Conservation (phyloP, 768 basidiomycete species). For the Pleurotus salmoneostramineus region DNA sequence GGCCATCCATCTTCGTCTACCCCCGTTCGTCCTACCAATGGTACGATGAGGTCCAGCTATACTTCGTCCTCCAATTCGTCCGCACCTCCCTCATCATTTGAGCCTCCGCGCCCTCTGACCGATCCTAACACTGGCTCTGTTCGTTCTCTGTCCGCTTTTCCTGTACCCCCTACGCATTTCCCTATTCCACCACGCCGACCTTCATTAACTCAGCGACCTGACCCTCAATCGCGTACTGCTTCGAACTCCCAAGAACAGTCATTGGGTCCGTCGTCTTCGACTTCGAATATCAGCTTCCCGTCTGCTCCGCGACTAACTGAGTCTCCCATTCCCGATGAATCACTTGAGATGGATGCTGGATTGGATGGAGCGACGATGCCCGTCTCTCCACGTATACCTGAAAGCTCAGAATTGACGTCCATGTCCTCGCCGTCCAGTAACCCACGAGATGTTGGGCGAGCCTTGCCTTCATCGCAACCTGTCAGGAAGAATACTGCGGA, state of each 20-base stretch:
- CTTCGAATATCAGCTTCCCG: conserved; percentile 19
- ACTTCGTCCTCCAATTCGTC: conserved; percentile 22
- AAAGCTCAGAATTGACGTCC: neutral
- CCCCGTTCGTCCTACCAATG: neutral
- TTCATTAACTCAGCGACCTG: conserved; percentile 16
- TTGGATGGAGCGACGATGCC: neutral
- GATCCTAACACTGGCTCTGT: conserved; percentile 49
- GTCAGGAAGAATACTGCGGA: neutral
- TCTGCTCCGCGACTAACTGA: conserved; percentile 18
- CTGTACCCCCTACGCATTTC: conserved; percentile 67
- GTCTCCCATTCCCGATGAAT: conserved; percentile 18
- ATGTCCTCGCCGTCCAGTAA: neutral
- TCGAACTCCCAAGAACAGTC: conserved; percentile 14
- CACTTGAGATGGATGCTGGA: conserved; percentile 1
- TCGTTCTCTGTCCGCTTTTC: conserved; percentile 72
- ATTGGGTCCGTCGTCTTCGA: conserved; percentile 16
- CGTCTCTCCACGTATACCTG: neutral
- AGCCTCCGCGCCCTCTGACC: conserved; percentile 30
- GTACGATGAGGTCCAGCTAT: conserved; percentile 5
- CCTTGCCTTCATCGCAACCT: neutral
- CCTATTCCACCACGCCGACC: conserved; percentile 49
- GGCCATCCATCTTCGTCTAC: conserved; percentile 8
- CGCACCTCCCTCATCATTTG: conserved; percentile 30
- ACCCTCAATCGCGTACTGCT: neutral
- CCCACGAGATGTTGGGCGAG: neutral